Conservation (phyloP, 768 basidiomycete genomes). For the Coprinopsis marcescibilis region DNA sequence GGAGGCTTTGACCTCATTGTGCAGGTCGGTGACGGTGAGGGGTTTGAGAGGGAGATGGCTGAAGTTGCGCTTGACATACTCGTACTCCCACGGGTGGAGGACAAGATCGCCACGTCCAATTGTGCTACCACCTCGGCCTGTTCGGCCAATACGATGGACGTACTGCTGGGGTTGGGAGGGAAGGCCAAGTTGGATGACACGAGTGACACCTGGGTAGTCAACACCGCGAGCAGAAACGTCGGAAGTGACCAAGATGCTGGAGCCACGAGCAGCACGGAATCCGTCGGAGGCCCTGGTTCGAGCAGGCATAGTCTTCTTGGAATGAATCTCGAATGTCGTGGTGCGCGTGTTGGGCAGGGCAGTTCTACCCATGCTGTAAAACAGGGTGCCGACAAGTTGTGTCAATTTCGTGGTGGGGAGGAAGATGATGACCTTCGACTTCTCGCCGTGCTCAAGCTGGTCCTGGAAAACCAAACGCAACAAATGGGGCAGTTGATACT, state of each 20-base stretch:
- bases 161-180: conserved; percentile 69
- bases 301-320: conserved; percentile 55
- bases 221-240: conserved; percentile 88
- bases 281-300: conserved; percentile 51
- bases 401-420: conserved; percentile 82
- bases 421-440: conserved; percentile 79
- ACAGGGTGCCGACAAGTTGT: conserved; percentile 60
- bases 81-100: conserved; percentile 72
- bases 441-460: conserved; percentile 62
- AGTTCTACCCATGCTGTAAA: conserved; percentile 42
- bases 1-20: neutral
- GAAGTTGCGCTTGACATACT: conserved; percentile 59
- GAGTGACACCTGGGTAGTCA: conserved; percentile 84
- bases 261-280: conserved; percentile 55
- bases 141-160: conserved; percentile 81
- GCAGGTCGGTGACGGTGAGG: conserved; percentile 44
- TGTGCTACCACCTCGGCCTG: conserved; percentile 60
- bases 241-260: conserved; percentile 72
- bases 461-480: conserved; percentile 82
- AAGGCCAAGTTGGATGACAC: conserved; percentile 87
- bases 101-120: conserved; percentile 73
- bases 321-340: conserved; percentile 75
- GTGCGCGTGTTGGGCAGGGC: conserved; percentile 51
- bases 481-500: conserved; percentile 73
- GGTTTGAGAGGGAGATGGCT: conserved; percentile 64